phyloP scores from a whole-genome alignment of 768 basidiomycete genomes.

The Phaeotremella skinneri region DNA sequence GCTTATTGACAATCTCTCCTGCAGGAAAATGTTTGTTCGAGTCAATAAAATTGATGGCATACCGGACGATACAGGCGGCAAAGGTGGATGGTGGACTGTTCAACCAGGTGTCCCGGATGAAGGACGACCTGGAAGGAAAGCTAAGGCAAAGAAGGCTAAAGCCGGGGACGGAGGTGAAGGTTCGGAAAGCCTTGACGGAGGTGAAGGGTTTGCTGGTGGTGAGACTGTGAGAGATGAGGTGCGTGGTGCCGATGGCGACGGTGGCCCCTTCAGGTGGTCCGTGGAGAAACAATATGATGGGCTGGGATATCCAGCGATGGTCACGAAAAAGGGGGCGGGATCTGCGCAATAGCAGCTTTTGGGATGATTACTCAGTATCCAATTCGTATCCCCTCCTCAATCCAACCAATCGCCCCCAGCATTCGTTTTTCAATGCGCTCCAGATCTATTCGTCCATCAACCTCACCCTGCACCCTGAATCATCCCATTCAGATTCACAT shows the following conservation, averaged over 20 bases:
- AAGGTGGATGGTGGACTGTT: slow-evolving; percentile 52
- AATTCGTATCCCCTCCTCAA: too few species aligned
- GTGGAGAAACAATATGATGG: not conserved
- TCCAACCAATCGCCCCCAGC: too few species aligned
- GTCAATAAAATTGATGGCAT: slow-evolving; percentile 46
- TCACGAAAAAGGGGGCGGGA: not conserved
- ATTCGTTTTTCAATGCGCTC: not conserved
- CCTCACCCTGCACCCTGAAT: not conserved
- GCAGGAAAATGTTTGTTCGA: slow-evolving; percentile 47
- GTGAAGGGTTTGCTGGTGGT: too few species aligned
- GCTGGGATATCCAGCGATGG: not conserved
- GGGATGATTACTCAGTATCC: not conserved
- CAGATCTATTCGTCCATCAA: not conserved
- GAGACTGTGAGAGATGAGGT: too few species aligned
- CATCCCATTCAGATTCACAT: too few species aligned
- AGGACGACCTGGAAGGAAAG: slow-evolving; percentile 41
- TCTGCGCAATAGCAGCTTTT: not conserved
- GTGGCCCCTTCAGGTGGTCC: too few species aligned
- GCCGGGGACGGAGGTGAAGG: slow-evolving; percentile 4
- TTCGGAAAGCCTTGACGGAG: not conserved
- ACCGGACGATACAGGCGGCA: slow-evolving; percentile 46
- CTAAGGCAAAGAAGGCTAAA: slow-evolving; percentile 28
- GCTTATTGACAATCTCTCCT: not conserved
- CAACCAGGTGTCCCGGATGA: slow-evolving; percentile 44
- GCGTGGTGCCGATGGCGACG: too few species aligned